Evolutionary conservation across 441 rosid species (phyloP).

Genomic region (Eruca vesicaria): DNA sequence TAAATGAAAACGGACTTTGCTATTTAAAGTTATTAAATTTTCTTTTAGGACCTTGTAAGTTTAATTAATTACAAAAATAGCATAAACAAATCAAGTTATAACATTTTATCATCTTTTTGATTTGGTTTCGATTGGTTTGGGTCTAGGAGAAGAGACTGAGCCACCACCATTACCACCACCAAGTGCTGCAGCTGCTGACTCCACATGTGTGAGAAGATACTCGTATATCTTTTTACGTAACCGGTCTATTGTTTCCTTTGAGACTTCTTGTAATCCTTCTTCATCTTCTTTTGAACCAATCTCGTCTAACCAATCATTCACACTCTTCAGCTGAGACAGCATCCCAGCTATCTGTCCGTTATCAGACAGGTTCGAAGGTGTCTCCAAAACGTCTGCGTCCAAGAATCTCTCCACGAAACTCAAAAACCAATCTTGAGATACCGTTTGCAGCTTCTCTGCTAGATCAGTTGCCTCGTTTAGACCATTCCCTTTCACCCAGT

Average conservation of each 20-base stretch:
- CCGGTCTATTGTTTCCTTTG: conserved; percentile 65
- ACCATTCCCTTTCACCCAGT: conserved; percentile 75
- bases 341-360: conserved; percentile 85
- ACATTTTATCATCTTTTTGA: conserved; percentile 36
- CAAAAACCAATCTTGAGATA: conserved; percentile 91
- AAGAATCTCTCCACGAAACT: conserved; percentile 84
- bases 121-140: conserved; percentile 44
- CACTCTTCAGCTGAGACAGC: conserved; percentile 86
- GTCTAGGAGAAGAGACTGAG: conserved; percentile 52
- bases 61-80: background rate
- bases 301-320: conserved; percentile 87
- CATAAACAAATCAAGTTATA: background rate
- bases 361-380: conserved; percentile 60
- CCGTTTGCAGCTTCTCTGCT: conserved; percentile 67
- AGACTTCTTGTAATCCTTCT: conserved; percentile 47
- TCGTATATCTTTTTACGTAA: conserved; percentile 92
- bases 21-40: background rate
- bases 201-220: conserved; percentile 94
- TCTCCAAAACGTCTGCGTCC: conserved; percentile 65
- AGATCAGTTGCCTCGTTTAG: conserved; percentile 75
- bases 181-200: conserved; percentile 94
- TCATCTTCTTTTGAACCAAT: conserved; percentile 70
- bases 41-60: conserved; percentile 12
- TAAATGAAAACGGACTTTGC: background rate
- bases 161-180: conserved; percentile 73